Base-by-base conservation (phyloP, 2,329 filamentous ascomycete species). In the Penicillium thymicola region DNA sequence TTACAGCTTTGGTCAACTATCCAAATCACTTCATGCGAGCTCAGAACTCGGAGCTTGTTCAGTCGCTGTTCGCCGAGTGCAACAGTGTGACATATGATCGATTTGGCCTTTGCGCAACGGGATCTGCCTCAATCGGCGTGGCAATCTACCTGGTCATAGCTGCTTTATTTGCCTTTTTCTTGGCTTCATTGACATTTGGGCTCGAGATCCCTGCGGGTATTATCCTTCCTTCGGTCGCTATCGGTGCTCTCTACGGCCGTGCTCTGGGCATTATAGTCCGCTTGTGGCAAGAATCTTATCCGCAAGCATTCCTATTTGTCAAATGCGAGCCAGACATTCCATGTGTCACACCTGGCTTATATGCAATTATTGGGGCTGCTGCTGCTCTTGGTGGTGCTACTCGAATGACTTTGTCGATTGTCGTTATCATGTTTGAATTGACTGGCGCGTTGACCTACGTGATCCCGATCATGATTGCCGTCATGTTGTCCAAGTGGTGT, bases 391-490 rank as follows among this genome's bases (percentile, higher is more conserved):
- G 90, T 6, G 94, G 94, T 46, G 91, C 95, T 36, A 97, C 93
- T 18, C 86, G 93, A 64, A 95, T 99, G 87, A 99, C 94, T 0
- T 92, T 97, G 11, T 97, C 92, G 13, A 97, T 99, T 64, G 93
- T 99, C 5, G 94, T 97, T 68, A 99, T 99, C 77, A 97, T 97
- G 89, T 99, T 99, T 70, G 94, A 99, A 78, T 86, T 99, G 54
- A 99, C 94, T 0, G 94, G 94, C 51, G 94, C 94, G 1, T 82
- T 99, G 28, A 96, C 92, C 0, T 97, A 97, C 70, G 93, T 99
- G 47, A 85, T 99, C 8, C 94, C 94, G 53, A 99, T 97, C 74
- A 99, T 99, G 94, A 90, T 99, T 62, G 92, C 92, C 42, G 94
- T 99, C 69, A 96, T 99, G 92, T 82, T 97, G 43, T 90, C 90